Conservation (phyloP, 2,329 filamentous ascomycete genomes). For the Cryphonectria naterciae region DNA sequence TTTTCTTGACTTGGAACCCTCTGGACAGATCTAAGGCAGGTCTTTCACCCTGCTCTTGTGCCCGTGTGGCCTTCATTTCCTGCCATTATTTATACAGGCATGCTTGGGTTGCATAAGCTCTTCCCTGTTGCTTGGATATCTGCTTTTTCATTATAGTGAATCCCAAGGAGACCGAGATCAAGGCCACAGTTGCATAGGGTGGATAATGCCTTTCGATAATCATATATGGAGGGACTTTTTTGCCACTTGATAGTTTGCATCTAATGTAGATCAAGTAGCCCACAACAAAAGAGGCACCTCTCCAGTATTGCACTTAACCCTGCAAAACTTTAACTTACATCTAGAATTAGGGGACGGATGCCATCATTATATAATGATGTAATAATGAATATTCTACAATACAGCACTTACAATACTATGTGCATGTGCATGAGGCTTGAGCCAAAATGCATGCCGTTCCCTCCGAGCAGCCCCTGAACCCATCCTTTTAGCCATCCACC, state of each 20-base stretch:
- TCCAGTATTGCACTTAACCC: neutral
- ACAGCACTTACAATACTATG: neutral
- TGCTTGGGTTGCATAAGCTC: too few relatives aligned
- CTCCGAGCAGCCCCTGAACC: constrained; percentile 10
- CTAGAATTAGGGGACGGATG: neutral
- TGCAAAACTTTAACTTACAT: neutral
- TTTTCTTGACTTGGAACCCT: too few relatives aligned
- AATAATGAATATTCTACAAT: neutral
- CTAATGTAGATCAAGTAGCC: neutral
- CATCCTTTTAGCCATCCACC: neutral
- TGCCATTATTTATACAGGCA: too few relatives aligned
- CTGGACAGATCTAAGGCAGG: too few relatives aligned
- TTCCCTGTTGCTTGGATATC: too few relatives aligned
- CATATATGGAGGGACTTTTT: neutral
- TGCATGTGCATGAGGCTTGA: neutral
- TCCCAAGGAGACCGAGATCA: constrained; percentile 13
- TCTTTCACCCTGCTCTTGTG: too few relatives aligned
- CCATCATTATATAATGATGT: neutral
- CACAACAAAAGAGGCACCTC: neutral
- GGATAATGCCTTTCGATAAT: neutral
- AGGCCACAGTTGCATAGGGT: constrained; percentile 2
- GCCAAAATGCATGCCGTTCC: neutral
- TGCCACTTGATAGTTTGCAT: neutral
- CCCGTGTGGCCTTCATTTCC: too few relatives aligned
- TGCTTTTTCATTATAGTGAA: too few relatives aligned